Conservation (phyloP, 2,329 filamentous ascomycete species). For the Trichoderma sp. region DNA sequence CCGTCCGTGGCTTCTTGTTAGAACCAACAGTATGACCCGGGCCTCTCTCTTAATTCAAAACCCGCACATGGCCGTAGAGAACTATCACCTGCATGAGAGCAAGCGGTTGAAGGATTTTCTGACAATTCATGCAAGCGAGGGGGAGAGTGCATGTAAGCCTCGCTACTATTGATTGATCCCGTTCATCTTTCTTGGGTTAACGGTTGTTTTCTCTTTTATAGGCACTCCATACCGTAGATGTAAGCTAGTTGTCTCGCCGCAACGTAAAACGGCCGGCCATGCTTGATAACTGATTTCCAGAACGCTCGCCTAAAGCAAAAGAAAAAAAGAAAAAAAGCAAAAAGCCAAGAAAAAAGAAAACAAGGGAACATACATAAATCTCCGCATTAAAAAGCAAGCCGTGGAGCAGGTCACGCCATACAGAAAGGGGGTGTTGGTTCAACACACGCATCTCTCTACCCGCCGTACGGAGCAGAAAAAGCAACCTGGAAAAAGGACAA, state of each 20-base stretch:
- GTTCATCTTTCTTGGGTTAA: background rate
- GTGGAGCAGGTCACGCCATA: background rate
- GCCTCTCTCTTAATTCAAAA: background rate
- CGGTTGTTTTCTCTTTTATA: background rate
- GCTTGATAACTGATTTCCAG: background rate
- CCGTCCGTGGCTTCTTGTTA: background rate
- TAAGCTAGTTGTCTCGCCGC: background rate
- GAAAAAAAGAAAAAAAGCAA: background rate
- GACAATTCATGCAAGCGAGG: background rate
- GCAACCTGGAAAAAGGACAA: background rate
- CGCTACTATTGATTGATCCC: background rate
- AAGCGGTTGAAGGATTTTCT: background rate
- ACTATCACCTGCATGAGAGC: constrained; percentile 9
- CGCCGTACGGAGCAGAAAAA: background rate
- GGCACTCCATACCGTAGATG: background rate
- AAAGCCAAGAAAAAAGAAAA: background rate
- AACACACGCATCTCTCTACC: background rate
- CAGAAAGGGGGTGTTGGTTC: background rate
- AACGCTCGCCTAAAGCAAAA: background rate
- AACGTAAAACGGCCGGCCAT: background rate
- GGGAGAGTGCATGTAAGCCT: background rate
- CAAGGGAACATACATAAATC: background rate
- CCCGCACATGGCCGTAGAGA: background rate
- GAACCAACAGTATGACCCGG: background rate
- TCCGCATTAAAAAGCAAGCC: background rate